A percentile compares a stretch with the other conserved stretches of the same genome.
These are phyloP conservation scores for Cicer arietinum DNA, from an alignment of 306 rosid species.

Conservation along the genomic window DNA sequence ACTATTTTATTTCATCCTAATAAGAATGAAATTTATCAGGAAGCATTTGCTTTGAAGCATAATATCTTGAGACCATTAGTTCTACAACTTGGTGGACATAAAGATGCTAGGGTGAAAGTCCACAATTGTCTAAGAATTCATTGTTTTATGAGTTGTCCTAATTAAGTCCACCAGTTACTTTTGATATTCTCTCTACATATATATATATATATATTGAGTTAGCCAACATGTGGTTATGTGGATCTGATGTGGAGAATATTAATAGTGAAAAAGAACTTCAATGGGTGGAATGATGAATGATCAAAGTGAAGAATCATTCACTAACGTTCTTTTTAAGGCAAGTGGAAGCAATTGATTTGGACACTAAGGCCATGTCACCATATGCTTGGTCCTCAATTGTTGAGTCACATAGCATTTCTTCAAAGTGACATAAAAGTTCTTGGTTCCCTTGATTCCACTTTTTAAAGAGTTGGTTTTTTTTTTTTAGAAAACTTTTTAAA, in stretches of 20 bases:
- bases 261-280: constrained; percentile 27
- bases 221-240: constrained; percentile 30
- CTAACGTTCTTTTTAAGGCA: constrained; percentile 33
- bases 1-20: background rate
- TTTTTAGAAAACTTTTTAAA: background rate
- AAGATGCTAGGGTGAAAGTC: constrained; percentile 36
- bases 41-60: constrained; percentile 43
- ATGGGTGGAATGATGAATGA: constrained; percentile 35
- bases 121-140: constrained; percentile 35
- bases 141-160: constrained; percentile 38
- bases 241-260: constrained; percentile 37
- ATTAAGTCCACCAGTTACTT: constrained; percentile 41
- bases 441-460: constrained; percentile 35
- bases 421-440: constrained; percentile 41
- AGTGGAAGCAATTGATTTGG: constrained; percentile 56
- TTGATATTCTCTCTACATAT: constrained; percentile 4
- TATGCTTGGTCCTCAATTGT: constrained; percentile 47
- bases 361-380: constrained; percentile 51
- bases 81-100: constrained; percentile 40
- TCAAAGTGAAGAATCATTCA: constrained; percentile 39
- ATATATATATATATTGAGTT: constrained; percentile 16
- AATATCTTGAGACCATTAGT: constrained; percentile 38
- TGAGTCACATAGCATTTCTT: constrained; percentile 52
- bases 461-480: background rate
- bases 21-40: constrained; percentile 31